Evolutionary conservation across 2,329 filamentous ascomycete species (phyloP).

Genomic region (Colletotrichum cordylinicola): DNA sequence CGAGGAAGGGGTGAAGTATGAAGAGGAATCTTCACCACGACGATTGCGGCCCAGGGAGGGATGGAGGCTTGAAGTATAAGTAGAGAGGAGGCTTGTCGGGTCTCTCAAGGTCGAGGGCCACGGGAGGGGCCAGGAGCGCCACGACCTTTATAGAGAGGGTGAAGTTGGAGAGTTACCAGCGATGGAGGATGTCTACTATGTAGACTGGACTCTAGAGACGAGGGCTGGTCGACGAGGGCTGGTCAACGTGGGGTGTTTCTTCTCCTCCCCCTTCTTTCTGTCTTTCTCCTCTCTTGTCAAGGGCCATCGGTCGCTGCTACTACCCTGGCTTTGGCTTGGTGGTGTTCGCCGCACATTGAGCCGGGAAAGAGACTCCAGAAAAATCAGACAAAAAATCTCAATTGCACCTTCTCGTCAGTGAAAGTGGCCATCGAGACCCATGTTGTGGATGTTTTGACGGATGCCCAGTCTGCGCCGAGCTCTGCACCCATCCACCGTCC

Average conservation of each 20-base stretch:
- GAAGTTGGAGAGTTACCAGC: not conserved
- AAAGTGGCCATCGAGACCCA: not conserved
- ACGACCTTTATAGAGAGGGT: slow-evolving; percentile 12
- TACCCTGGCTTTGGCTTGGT: not conserved
- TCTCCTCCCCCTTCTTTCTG: not conserved
- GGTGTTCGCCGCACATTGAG: not conserved
- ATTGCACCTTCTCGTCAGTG: not conserved
- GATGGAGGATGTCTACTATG: not conserved
- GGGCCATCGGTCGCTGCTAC: not conserved
- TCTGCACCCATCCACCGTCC: slow-evolving; percentile 10
- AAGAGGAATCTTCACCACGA: not conserved
- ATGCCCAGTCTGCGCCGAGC: slow-evolving; percentile 21
- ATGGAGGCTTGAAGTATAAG: not conserved
- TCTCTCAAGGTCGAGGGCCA: not conserved
- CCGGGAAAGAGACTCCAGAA: not conserved
- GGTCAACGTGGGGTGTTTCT: not conserved
- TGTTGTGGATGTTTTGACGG: slow-evolving; percentile 14
- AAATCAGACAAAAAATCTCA: not conserved
- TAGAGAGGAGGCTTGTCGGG: not conserved
- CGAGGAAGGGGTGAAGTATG: not conserved
- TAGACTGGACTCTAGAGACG: not conserved
- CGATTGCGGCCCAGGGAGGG: not conserved
- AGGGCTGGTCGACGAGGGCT: not conserved
- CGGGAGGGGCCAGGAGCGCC: not conserved
- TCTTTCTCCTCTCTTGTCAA: not conserved